Base-by-base conservation (phyloP, 345 rosid genomes). In the Pseudoturritis turrita region DNA sequence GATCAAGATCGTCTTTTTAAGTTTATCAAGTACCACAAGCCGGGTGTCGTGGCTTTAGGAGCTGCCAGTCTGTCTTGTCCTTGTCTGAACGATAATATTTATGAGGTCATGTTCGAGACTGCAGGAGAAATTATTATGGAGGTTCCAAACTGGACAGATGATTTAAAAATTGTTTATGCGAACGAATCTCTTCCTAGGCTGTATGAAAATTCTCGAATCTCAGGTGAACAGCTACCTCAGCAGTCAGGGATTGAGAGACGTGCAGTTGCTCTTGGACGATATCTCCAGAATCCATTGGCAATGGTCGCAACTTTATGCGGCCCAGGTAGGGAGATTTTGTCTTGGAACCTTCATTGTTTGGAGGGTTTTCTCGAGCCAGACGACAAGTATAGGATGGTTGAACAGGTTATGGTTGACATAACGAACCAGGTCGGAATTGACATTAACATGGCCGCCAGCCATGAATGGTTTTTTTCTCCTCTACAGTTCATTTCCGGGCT, bases 251-350 rank as follows among this genome's bases (percentile, higher is more conserved):
- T 89, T 73, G 91, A 87, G 33, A 89, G 80, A 70, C 83, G 96
- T 26, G 96, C 96, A 52, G 96, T 86, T 73, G 91, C 90, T 25
- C 87, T 89, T 68, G 97, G 97, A 36, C 97, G 91, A 6, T 86
- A 83, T 78, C 87, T 91, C 28, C 96, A 91, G 82, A 91, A 91
- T 71, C 96, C 96, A 35, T 65, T 91, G 82, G 97, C 93, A 57
- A 87, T 86, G 91, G 84, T 76, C 25, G 81, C 91, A 18, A 81
- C 96, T 23, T 77, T 91, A 31, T 91, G 93, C 74, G 96, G 97
- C 31, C 96, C 91, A n/a, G 87, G 84, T 65, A 87, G 41, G 78
- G 97, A 91, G 77, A 86, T 91, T 54, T 73, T 91, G 22, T 91
- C 96, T 45, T 91, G 97, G 97, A 89, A 87, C 71, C 89, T 91